phyloP scores from a whole-genome alignment of 2,329 filamentous ascomycete species.

The Calonectria henricotiae region DNA sequence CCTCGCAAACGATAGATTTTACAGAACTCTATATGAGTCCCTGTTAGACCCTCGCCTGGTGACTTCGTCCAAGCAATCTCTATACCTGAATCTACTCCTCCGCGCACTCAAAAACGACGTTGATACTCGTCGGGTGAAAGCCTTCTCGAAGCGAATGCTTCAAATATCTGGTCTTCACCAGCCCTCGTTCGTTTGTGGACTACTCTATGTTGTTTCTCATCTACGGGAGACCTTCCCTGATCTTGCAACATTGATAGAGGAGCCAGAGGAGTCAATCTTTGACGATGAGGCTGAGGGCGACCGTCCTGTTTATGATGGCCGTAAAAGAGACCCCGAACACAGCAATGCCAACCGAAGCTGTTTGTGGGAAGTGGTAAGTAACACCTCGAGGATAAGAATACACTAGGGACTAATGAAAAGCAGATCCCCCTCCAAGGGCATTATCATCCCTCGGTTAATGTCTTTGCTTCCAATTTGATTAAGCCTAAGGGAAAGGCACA shows the following conservation, averaged over 20 bases:
- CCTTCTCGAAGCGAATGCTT: slow-evolving; percentile 93
- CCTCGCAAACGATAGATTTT: slow-evolving; percentile 90
- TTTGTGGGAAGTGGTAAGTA: slow-evolving; percentile 88
- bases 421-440: slow-evolving; percentile 70
- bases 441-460: slow-evolving; percentile 92
- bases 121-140: slow-evolving; percentile 93
- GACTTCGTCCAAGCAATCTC: slow-evolving; percentile 92
- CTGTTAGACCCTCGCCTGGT: slow-evolving; percentile 90
- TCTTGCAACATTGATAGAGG: slow-evolving; percentile 83
- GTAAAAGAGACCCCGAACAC: slow-evolving; percentile 92
- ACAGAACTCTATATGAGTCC: slow-evolving; percentile 95
- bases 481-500: slow-evolving; percentile 80
- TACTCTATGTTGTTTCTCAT: slow-evolving; percentile 91
- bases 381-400: background rate
- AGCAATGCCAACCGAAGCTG: slow-evolving; percentile 95
- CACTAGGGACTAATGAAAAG: slow-evolving; percentile 43
- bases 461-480: slow-evolving; percentile 84
- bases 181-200: slow-evolving; percentile 91
- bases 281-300: slow-evolving; percentile 72
- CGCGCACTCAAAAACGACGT: slow-evolving; percentile 90
- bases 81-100: slow-evolving; percentile 95
- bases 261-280: slow-evolving; percentile 79
- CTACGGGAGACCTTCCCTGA: slow-evolving; percentile 85
- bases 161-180: slow-evolving; percentile 92
- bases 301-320: slow-evolving; percentile 80